A percentile compares a stretch with the other conserved stretches of the same genome.
phyloP scores from a whole-genome alignment of 768 basidiomycete species.

The Hygrocybe coccinea region DNA sequence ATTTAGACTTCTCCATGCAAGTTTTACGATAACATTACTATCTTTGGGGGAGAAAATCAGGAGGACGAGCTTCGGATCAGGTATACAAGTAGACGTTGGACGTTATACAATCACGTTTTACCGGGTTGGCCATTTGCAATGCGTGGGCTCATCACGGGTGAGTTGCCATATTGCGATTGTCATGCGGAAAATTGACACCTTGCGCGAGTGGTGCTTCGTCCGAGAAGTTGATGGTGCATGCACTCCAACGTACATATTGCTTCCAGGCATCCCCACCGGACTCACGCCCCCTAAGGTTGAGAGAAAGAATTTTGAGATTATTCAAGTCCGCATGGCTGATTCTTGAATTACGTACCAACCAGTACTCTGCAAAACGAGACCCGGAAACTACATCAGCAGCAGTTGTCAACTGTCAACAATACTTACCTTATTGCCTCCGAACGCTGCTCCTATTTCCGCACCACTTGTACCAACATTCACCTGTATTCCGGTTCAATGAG shows the following conservation, averaged over 20 bases:
- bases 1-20: background rate
- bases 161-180: conserved; percentile 11
- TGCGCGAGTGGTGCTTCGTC: conserved; percentile 87
- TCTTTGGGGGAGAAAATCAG: too few relatives aligned
- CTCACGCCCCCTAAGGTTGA: conserved; percentile 74
- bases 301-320: conserved; percentile 5
- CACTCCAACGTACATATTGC: conserved; percentile 89
- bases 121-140: too few relatives aligned
- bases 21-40: too few relatives aligned
- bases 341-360: conserved; percentile 64
- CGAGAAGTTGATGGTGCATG: conserved; percentile 91
- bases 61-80: too few relatives aligned
- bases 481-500: conserved; percentile 36
- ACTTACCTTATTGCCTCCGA: conserved; percentile 88
- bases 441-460: conserved; percentile 71
- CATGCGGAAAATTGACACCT: conserved; percentile 76
- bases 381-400: conserved; percentile 13
- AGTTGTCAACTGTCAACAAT: conserved; percentile 3
- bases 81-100: too few relatives aligned
- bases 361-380: conserved; percentile 47
- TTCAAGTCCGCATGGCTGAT: background rate
- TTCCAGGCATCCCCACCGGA: conserved; percentile 99
- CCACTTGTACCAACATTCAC: conserved; percentile 58
- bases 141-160: too few relatives aligned
- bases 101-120: too few relatives aligned